These are phyloP conservation scores for Oropetium thomaeum DNA, from an alignment of 176 grass and related monocot species.

Conservation along the genomic window DNA sequence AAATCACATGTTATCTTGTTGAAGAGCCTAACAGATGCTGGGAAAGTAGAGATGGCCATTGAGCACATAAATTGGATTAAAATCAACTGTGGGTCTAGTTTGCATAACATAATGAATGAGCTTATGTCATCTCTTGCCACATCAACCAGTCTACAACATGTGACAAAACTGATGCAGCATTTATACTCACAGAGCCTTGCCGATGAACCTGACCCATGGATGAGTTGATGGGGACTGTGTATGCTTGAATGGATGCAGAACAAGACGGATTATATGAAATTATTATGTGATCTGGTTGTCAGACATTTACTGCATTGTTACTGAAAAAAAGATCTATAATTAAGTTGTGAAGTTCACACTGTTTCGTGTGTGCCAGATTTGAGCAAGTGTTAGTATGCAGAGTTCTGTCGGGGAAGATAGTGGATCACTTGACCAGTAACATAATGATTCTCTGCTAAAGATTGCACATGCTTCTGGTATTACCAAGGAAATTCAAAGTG, in stretches of 20 bases:
- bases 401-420: background rate
- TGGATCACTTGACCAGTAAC: constrained; percentile 22
- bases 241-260: constrained; percentile 16
- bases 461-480: constrained; percentile 33
- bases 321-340: background rate
- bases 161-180: constrained; percentile 51
- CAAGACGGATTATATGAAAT: background rate
- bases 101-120: constrained; percentile 57
- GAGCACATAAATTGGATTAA: constrained; percentile 67
- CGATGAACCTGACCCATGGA: constrained; percentile 56
- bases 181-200: constrained; percentile 54
- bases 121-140: constrained; percentile 79
- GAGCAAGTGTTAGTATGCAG: constrained; percentile 16
- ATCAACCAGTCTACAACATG: constrained; percentile 61
- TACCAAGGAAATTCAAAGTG: constrained; percentile 51
- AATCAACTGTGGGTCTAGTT: constrained; percentile 37
- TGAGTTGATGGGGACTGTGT: constrained; percentile 36
- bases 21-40: constrained; percentile 60
- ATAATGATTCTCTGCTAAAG: constrained; percentile 45
- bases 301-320: background rate
- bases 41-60: constrained; percentile 67
- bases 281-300: background rate
- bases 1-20: constrained; percentile 69
- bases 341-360: background rate
- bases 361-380: constrained; percentile 7